A percentile compares a stretch with the other conserved stretches of the same genome.
phyloP scores from a whole-genome alignment of 306 rosid species.

The Cucumis sativus region Cucumber_9930_V3 NC_026659.2:23438001-23438500 shows the following conservation, averaged over 20 bases:
- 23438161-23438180: constrained; percentile 44
- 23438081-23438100: constrained; percentile 90
- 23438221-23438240: constrained; percentile 86
- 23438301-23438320: background rate
- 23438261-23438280: constrained; percentile 30
- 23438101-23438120: constrained; percentile 99
- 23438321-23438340: background rate
- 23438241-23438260: constrained; percentile 55
- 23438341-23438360: background rate
- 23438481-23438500: background rate
- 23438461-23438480: background rate
- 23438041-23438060: constrained; percentile 64
- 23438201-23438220: constrained; percentile 46
- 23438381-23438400: constrained; percentile 4
- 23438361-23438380: background rate
- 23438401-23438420: background rate
- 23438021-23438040: constrained; percentile 76
- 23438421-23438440: background rate
- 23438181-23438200: constrained; percentile 34
- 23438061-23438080: constrained; percentile 28
- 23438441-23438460: background rate
- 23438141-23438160: constrained; percentile 89
- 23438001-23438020: constrained; percentile 75
- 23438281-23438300: background rate
- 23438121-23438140: constrained; percentile 84